Evolutionary conservation across 73 alveolate genomes (phyloP).

Genomic region (Loxodes magnus): DNA sequence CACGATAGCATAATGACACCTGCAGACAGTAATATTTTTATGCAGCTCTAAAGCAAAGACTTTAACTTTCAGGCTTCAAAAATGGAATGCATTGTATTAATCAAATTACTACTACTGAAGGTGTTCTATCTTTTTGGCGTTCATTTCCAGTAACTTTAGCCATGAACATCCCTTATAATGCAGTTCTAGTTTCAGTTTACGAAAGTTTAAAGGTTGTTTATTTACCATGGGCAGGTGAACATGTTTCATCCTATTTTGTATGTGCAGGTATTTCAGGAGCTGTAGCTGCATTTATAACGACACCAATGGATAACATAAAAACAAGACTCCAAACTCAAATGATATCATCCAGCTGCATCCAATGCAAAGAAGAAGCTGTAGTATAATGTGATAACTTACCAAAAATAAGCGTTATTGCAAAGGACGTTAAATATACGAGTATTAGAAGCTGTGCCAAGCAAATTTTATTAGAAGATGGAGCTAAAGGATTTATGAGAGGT

Average conservation of each 20-base stretch:
- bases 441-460: conserved; percentile 14
- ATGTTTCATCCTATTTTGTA: conserved; percentile 43
- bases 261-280: conserved; percentile 83
- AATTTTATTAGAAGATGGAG: conserved; percentile 26
- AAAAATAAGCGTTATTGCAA: not conserved
- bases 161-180: conserved; percentile 74
- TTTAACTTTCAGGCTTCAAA: conserved; percentile 32
- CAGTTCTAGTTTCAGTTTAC: conserved; percentile 55
- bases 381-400: conserved; percentile 12
- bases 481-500: conserved; percentile 31
- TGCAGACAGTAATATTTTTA: conserved; percentile 43
- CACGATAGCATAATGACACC: conserved; percentile 83
- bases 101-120: conserved; percentile 50
- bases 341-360: no score
- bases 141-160: conserved; percentile 64
- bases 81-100: conserved; percentile 16
- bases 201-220: conserved; percentile 57
- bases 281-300: conserved; percentile 57
- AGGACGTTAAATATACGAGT: conserved; percentile 9
- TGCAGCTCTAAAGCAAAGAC: conserved; percentile 62
- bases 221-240: conserved; percentile 22
- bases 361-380: no score
- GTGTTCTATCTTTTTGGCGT: conserved; percentile 42
- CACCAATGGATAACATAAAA: conserved; percentile 77
- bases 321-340: conserved; percentile 64